A percentile compares a stretch with the other conserved stretches of the same genome.
phyloP scores from a whole-genome alignment of 371 early-diverging fungal species.

The Mortierella sp. region DNA sequence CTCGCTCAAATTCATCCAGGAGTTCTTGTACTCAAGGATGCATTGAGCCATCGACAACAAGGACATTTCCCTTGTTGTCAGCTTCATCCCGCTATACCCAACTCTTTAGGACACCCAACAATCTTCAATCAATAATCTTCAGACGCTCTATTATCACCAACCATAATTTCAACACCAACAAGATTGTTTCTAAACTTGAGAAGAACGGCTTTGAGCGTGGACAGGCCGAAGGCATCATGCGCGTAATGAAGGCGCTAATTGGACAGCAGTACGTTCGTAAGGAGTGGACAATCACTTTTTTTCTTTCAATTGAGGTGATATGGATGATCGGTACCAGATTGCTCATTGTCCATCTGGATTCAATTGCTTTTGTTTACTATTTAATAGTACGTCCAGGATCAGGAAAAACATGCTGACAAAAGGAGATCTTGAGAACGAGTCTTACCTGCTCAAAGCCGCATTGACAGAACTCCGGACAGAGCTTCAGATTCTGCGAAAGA shows the following conservation, averaged over 20 bases:
- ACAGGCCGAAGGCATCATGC: slow-evolving; percentile 83
- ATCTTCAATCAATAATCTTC: slow-evolving; percentile 18
- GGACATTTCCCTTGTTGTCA: slow-evolving; percentile 25
- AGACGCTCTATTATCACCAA: slow-evolving; percentile 51
- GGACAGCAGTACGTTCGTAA: slow-evolving; percentile 34
- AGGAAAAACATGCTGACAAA: slow-evolving; percentile 61
- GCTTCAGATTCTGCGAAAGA: slow-evolving; percentile 86
- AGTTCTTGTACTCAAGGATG: neutral
- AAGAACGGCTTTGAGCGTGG: slow-evolving; percentile 72
- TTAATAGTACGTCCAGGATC: slow-evolving; percentile 51
- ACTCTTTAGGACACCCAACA: slow-evolving; percentile 7
- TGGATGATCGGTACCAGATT: neutral
- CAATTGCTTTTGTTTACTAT: no score
- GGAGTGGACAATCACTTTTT: neutral
- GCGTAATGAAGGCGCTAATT: slow-evolving; percentile 68
- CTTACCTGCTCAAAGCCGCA: slow-evolving; percentile 83
- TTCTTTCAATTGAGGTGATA: neutral
- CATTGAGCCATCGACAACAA: neutral
- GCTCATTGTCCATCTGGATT: no score
- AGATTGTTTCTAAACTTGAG: slow-evolving; percentile 72
- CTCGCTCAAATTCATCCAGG: slow-evolving; percentile 10
- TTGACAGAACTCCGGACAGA: slow-evolving; percentile 89
- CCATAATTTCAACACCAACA: slow-evolving; percentile 80
- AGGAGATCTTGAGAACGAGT: slow-evolving; percentile 74
- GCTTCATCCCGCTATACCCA: slow-evolving; percentile 41